Conservation (phyloP, 164 flowering plant genomes). For the Saururus chinensis region DNA sequence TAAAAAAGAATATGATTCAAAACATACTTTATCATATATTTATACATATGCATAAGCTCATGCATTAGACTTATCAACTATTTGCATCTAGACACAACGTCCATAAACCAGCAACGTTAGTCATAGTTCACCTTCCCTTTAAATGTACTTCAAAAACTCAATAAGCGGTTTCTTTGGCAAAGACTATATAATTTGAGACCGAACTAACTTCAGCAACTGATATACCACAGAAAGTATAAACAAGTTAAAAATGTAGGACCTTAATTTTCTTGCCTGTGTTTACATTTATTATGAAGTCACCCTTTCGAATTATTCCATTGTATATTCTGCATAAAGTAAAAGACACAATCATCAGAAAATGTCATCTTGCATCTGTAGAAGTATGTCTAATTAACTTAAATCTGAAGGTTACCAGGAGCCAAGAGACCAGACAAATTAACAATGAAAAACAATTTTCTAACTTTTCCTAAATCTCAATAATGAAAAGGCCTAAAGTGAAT, state of each 20-base stretch:
- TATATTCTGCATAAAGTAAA: constrained; percentile 51
- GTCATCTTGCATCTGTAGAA: not conserved
- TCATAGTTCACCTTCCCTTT: too few species aligned
- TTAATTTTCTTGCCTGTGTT: constrained; percentile 94
- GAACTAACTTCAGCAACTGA: not conserved
- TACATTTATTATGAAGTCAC: constrained; percentile 78
- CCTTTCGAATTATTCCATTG: constrained; percentile 86
- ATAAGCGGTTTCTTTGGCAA: too few species aligned
- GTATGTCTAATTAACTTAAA: not conserved
- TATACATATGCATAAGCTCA: too few species aligned
- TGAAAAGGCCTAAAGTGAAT: not conserved
- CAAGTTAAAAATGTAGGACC: constrained; percentile 32
- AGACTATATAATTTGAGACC: too few species aligned
- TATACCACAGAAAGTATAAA: not conserved
- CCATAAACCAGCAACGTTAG: too few species aligned
- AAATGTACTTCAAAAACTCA: too few species aligned
- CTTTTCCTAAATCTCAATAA: not conserved
- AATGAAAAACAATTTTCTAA: too few species aligned
- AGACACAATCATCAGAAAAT: not conserved
- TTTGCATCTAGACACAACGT: too few species aligned
- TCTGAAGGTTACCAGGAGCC: not conserved
- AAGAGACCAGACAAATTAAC: not conserved
- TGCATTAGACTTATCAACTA: too few species aligned
- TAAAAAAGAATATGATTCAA: not conserved
- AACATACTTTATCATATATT: too few species aligned